A percentile compares a stretch with the other conserved stretches of the same genome.
Evolutionary conservation across 768 basidiomycete species (phyloP).

Genomic region (Myochromella boudieri): DNA sequence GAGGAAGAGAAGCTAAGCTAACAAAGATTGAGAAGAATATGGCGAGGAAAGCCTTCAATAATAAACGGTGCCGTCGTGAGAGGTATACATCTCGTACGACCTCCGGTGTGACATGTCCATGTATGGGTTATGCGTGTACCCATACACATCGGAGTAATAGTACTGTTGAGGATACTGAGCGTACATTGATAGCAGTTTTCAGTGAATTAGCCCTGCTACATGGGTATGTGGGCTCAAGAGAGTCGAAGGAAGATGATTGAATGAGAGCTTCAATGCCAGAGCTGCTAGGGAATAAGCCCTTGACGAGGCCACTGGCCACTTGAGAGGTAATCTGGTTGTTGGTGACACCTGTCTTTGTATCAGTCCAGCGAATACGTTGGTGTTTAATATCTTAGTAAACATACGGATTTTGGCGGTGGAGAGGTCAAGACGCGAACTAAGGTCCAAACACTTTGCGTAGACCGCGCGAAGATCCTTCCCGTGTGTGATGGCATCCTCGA

Average conservation of each 20-base stretch:
- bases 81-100: slow-evolving; percentile 67
- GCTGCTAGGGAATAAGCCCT: slow-evolving; percentile 44
- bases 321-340: slow-evolving; percentile 55
- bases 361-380: slow-evolving; percentile 4
- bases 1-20: slow-evolving; percentile 12
- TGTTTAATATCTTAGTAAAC: slow-evolving; percentile 9
- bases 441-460: slow-evolving; percentile 40
- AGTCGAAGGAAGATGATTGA: slow-evolving; percentile 42
- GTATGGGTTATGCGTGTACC: slow-evolving; percentile 53
- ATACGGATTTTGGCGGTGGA: slow-evolving; percentile 34
- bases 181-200: slow-evolving; percentile 41
- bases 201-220: slow-evolving; percentile 38
- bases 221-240: slow-evolving; percentile 45
- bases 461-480: slow-evolving; percentile 47
- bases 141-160: slow-evolving; percentile 72
- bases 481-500: slow-evolving; percentile 43
- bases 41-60: slow-evolving; percentile 48
- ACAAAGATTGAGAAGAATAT: slow-evolving; percentile 22
- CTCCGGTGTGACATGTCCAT: slow-evolving; percentile 66
- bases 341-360: slow-evolving; percentile 37
- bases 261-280: slow-evolving; percentile 32
- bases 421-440: slow-evolving; percentile 32
- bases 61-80: slow-evolving; percentile 54
- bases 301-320: slow-evolving; percentile 45
- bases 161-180: slow-evolving; percentile 60